Evolutionary conservation across 2,329 filamentous ascomycete species (phyloP), one percentile per base, ranked within the genome.

Genomic region (Penicillium sp.): DNA sequence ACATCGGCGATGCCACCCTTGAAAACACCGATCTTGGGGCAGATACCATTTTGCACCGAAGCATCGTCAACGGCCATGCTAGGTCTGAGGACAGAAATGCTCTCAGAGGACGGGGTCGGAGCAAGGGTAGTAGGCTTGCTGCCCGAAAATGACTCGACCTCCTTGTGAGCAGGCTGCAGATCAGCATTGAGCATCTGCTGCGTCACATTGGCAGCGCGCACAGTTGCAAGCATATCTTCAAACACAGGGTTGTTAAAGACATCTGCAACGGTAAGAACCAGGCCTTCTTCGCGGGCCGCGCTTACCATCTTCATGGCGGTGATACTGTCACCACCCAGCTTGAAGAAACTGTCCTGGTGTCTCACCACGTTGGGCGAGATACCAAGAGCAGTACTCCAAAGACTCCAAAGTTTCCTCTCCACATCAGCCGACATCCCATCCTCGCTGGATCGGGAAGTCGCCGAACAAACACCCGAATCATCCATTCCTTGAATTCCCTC

Each of bases 1-100:
- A 84, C 74, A 54, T 85, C 78, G 2, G 69, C 62, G 37, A 86
- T 73, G 7, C 71, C 73, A 70, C 78, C 80, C 23, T 72, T 66
- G 8, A 72, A 69, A 49, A 80, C 72, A 7, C 74, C 72, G 3
- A 86, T 74, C 39, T 75, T 72, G 0, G 80, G 75, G 15, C 71
- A 73, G 27, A 86, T 74, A 1, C 67, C 65, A n/a, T 73, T 68
- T 4, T 74, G 67, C 9, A 81, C 61, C 43, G 81, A 78, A 3
- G 52, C 56, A 33, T 63, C 60, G 39, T 66, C 65, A 6, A 67
- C 46, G 12, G 57, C 49, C 24, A 46, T 53, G 5, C 51, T 53
- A 10, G 65, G 57, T n/a, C 50, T 54, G 18, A 66, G 47, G 6
- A 65, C 41, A 18, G 64, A 58, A 8, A 66, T 59, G 18, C 47